phyloP scores from a whole-genome alignment of 2,329 filamentous ascomycete species.

The Phaeosphaeriaceae sp. region DNA sequence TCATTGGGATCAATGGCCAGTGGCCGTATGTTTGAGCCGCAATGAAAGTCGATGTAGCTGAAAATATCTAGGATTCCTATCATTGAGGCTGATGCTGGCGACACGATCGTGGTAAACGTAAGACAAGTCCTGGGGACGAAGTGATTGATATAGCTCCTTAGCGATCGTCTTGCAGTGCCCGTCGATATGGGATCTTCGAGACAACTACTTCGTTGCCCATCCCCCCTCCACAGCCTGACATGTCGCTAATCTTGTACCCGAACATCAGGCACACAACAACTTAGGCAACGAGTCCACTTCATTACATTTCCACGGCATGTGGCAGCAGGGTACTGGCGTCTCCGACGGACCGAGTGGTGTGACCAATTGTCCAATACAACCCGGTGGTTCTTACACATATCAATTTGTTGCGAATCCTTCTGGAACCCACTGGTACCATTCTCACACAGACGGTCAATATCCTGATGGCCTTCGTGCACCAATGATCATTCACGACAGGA shows the following conservation, averaged over 20 bases:
- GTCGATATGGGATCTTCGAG: too few relatives aligned
- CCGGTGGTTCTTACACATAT: neutral
- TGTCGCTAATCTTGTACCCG: too few relatives aligned
- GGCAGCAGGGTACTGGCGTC: neutral
- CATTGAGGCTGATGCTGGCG: neutral
- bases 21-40: neutral
- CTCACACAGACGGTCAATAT: neutral
- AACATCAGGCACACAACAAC: too few relatives aligned
- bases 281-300: neutral
- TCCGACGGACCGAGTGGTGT: neutral
- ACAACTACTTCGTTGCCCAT: too few relatives aligned
- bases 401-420: neutral
- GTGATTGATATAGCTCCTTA: too few relatives aligned
- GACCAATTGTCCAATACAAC: neutral
- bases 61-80: neutral
- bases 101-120: neutral
- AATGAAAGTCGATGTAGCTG: neutral
- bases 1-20: neutral
- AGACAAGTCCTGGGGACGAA: too few relatives aligned
- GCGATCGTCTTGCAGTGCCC: too few relatives aligned
- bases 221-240: too few relatives aligned
- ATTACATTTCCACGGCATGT: constrained; percentile 1
- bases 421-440: neutral
- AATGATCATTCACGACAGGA: neutral
- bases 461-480: neutral